Conservation (phyloP, 495 filamentous ascomycete genomes). For the Neurospora sp. region DNA sequence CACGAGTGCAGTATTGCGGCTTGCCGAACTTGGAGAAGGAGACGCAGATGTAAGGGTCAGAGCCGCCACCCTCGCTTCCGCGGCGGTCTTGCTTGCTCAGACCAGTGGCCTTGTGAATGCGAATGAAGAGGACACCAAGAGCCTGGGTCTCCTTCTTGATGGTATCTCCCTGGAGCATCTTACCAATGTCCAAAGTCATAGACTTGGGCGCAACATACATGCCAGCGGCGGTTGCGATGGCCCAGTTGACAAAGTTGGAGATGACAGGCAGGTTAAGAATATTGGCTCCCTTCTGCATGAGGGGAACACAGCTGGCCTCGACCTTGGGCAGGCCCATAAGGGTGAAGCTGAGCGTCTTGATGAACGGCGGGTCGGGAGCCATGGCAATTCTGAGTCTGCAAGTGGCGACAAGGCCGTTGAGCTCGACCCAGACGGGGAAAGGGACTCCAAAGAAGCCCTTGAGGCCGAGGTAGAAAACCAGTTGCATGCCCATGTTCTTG, state of each 20-base stretch:
- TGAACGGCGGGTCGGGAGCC: slow-evolving; percentile 79
- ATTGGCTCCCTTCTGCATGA: slow-evolving; percentile 81
- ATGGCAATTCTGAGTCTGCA: slow-evolving; percentile 72
- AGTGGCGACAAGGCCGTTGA: slow-evolving; percentile 78
- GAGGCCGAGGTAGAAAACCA: slow-evolving; percentile 87
- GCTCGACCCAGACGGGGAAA: slow-evolving; percentile 79
- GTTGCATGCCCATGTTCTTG: slow-evolving; percentile 87
- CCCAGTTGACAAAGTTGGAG: slow-evolving; percentile 93
- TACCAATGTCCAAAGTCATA: slow-evolving; percentile 82
- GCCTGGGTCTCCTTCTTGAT: slow-evolving; percentile 82
- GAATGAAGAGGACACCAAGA: slow-evolving; percentile 79
- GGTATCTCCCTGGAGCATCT: slow-evolving; percentile 81
- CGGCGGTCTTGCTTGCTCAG: slow-evolving; percentile 85
- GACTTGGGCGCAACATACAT: slow-evolving; percentile 97
- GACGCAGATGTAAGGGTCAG: slow-evolving; percentile 80
- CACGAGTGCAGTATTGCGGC: slow-evolving; percentile 93
- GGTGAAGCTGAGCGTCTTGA: slow-evolving; percentile 86
- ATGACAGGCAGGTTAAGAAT: slow-evolving; percentile 87
- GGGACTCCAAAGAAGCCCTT: slow-evolving; percentile 82
- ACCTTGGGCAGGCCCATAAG: slow-evolving; percentile 89
- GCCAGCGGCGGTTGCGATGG: slow-evolving; percentile 74
- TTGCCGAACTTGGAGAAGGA: slow-evolving; percentile 79
- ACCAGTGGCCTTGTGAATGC: slow-evolving; percentile 77
- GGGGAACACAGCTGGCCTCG: slow-evolving; percentile 80
- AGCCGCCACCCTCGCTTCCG: slow-evolving; percentile 78